A percentile compares a stretch with the other conserved stretches of the same genome.
Evolutionary conservation across 495 filamentous ascomycete species (phyloP).

Genomic region (Podospora sp.): DNA sequence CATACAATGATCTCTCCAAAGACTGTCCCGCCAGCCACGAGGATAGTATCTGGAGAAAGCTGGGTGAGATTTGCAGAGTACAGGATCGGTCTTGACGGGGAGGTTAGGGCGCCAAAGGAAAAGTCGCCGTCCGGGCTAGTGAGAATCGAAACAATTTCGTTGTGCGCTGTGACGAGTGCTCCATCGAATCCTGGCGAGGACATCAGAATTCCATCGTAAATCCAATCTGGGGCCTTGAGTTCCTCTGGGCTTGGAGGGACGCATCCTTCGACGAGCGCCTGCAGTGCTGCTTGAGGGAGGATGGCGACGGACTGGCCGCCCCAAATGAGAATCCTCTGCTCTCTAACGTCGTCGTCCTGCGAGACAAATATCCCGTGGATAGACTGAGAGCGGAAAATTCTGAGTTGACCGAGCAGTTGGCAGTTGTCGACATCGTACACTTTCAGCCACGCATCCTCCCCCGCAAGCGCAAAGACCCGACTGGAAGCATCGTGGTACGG

Average conservation of each 20-base stretch:
- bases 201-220: constrained; percentile 70
- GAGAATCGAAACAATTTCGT: constrained; percentile 59
- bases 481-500: constrained; percentile 40
- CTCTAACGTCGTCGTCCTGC: not conserved
- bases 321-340: constrained; percentile 53
- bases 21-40: constrained; percentile 86
- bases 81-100: constrained; percentile 80
- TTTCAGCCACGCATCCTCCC: constrained; percentile 74
- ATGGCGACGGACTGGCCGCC: constrained; percentile 51
- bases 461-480: constrained; percentile 60
- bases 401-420: constrained; percentile 40
- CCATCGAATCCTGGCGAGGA: constrained; percentile 32
- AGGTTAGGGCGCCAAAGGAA: constrained; percentile 50
- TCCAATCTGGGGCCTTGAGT: constrained; percentile 70
- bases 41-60: constrained; percentile 57
- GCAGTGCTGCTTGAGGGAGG: constrained; percentile 27
- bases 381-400: constrained; percentile 62
- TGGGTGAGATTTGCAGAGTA: constrained; percentile 78
- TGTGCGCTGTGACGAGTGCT: constrained; percentile 80
- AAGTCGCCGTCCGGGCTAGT: constrained; percentile 26
- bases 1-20: constrained; percentile 93
- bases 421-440: constrained; percentile 52
- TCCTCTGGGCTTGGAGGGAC: constrained; percentile 7
- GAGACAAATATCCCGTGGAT: constrained; percentile 68
- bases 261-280: constrained; percentile 27